These are phyloP conservation scores for Ganoderma boninense DNA, from an alignment of 1,284 basidiomycete species.

Conservation along the genomic window DNA sequence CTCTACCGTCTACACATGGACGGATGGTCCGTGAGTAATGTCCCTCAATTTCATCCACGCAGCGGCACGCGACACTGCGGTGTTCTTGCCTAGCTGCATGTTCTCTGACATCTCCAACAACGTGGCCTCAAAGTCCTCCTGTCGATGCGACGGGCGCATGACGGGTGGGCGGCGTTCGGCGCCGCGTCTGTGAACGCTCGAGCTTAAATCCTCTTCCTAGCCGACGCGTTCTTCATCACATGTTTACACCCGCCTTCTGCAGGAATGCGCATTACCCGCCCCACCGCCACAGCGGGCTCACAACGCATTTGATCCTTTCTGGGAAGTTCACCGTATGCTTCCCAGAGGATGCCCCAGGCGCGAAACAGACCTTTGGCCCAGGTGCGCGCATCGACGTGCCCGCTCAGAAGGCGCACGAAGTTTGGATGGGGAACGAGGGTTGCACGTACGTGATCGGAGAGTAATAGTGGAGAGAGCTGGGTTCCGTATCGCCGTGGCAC, in stretches of 20 bases:
- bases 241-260: not conserved
- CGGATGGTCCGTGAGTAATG: constrained; percentile 41
- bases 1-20: constrained; percentile 44
- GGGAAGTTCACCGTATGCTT: constrained; percentile 42
- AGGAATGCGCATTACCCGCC: constrained; percentile 43
- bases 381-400: constrained; percentile 44
- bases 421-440: constrained; percentile 44
- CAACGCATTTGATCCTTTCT: constrained; percentile 43
- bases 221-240: constrained; percentile 4
- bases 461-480: constrained; percentile 16
- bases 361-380: constrained; percentile 42
- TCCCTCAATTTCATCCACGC: not conserved
- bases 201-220: constrained; percentile 10
- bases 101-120: not conserved
- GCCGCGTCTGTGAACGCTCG: constrained; percentile 4
- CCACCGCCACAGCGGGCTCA: constrained; percentile 40
- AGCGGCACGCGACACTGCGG: not conserved
- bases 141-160: not conserved
- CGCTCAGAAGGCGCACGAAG: constrained; percentile 42
- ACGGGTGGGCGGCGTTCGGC: not conserved
- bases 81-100: not conserved
- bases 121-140: not conserved
- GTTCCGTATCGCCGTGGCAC: not conserved
- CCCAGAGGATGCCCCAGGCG: constrained; percentile 36
- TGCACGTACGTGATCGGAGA: constrained; percentile 46